phyloP scores from a whole-genome alignment of 208 protist genomes.

The Leishmania tarentolae region DNA sequence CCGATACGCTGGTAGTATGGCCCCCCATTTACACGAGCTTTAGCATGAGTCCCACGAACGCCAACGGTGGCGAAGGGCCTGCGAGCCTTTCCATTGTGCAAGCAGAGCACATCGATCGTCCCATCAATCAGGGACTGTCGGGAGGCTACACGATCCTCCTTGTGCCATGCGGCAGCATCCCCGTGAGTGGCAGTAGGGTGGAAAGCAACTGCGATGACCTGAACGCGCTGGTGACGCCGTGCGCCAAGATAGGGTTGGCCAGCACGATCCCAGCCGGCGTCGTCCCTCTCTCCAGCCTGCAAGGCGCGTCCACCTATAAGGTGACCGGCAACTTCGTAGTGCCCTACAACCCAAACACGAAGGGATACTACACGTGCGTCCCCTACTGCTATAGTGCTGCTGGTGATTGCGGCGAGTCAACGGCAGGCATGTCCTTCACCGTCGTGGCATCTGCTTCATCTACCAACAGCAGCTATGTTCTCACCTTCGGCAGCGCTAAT shows the following conservation, averaged over 20 bases:
- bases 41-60: constrained; percentile 36
- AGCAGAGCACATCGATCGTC: constrained; percentile 29
- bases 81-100: constrained; percentile 57
- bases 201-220: constrained; percentile 41
- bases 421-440: constrained; percentile 61
- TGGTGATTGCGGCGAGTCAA: constrained; percentile 34
- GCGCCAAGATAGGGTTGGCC: constrained; percentile 32
- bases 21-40: constrained; percentile 67
- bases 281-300: constrained; percentile 35
- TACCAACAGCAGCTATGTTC: constrained; percentile 8
- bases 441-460: constrained; percentile 39
- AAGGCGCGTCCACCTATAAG: constrained; percentile 26
- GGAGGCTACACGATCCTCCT: constrained; percentile 70
- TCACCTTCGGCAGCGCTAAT: constrained; percentile 58
- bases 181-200: constrained; percentile 16
- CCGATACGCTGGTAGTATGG: constrained; percentile 57
- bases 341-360: constrained; percentile 46
- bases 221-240: constrained; percentile 48
- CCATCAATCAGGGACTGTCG: constrained; percentile 61
- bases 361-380: constrained; percentile 79
- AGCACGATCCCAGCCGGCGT: constrained; percentile 13
- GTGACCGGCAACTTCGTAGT: constrained; percentile 64
- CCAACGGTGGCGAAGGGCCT: constrained; percentile 57
- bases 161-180: constrained; percentile 43
- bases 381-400: constrained; percentile 70